Base-by-base conservation (phyloP, 2,329 filamentous ascomycete species). In the Exophiala xenobiotica region DNA sequence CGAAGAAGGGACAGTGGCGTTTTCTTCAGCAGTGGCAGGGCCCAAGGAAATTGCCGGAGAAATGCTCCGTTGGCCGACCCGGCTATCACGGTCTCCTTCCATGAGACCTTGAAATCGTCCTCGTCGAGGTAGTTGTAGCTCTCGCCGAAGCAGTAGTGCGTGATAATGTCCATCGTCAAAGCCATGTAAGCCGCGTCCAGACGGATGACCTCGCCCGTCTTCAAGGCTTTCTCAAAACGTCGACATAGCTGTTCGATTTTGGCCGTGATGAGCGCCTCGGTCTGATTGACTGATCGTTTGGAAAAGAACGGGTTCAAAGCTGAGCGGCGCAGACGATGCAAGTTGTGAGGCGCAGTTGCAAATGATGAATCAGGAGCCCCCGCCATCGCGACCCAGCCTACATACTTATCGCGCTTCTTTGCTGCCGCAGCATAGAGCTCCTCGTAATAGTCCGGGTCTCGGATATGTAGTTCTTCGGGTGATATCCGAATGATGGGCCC, bases 401-500 rank as follows among this genome's bases (percentile, higher is more conserved):
- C 40, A 26, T 63, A 63, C 52, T 68, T 68, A 23, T 68, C 61
- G 5, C 64, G 62, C 16, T 61, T 59, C 6, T 46, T 35, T 4
- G 41, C 38, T 5, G 61, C 41, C n/a, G 53, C 50, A 0, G 59
- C 60, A 43, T 70, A 71, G 11, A 70, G 60, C 12, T 64, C 63
- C 9, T 68, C 60, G 38, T 66, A 68, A 53, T 60, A 70, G 2
- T 64, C 57, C 3, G 66, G 47, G 44, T 70, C 68, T n/a, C 61
- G 59, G 52, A 70, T 63, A 39, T 69, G 67, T 8, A 70, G 51
- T 47, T 68, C 67, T 3, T 62, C 48, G 1, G 68, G 67, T 18
- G 56, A 65, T 50, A 70, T 62, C 6, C 68, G 66, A 14, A 70
- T 44, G 16, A 70, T 66, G 0, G 68, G 68, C 1, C 68, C 69